phyloP scores from a whole-genome alignment of 2,329 filamentous ascomycete genomes.

The Claviceps spartinae region DNA sequence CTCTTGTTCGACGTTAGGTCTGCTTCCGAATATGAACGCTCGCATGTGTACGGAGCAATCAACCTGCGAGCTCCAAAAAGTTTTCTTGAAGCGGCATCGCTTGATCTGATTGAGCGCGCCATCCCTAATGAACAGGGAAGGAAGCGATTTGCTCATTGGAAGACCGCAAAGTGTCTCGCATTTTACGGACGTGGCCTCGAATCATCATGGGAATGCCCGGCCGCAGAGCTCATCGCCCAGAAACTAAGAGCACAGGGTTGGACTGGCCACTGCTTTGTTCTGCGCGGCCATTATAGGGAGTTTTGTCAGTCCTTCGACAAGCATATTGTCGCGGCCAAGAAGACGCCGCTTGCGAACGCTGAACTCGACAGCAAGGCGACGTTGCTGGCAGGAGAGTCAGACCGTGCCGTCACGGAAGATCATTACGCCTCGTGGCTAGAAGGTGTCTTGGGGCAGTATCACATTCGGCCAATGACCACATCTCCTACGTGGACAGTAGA shows the following conservation, averaged over 20 bases:
- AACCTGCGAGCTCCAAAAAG: conserved; percentile 36
- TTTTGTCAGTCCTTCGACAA: conserved; percentile 39
- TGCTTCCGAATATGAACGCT: conserved; percentile 31
- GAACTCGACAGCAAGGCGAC: conserved; percentile 20
- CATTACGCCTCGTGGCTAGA: conserved; percentile 32
- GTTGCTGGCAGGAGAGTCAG: conserved; percentile 8
- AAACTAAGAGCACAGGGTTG: conserved; percentile 35
- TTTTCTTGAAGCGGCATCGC: conserved; percentile 32
- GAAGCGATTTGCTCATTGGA: conserved; percentile 32
- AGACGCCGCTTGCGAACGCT: conserved; percentile 26
- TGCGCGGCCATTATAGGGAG: conserved; percentile 43
- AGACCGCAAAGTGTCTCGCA: conserved; percentile 32
- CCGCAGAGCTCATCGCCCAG: conserved; percentile 29
- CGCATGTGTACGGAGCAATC: conserved; percentile 38
- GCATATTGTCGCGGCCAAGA: conserved; percentile 32
- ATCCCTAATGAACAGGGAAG: conserved; percentile 36
- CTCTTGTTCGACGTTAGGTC: conserved; percentile 38
- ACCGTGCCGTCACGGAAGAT: conserved; percentile 18
- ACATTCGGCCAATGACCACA: conserved; percentile 22
- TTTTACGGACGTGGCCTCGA: conserved; percentile 40
- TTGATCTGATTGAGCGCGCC: conserved; percentile 37
- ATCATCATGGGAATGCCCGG: conserved; percentile 36
- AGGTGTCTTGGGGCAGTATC: conserved; percentile 29
- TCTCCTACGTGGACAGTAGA: conserved; percentile 25
- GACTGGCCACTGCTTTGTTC: conserved; percentile 37